Conservation (phyloP, 306 rosid genomes). For the Lathyrus tuberosus region DNA sequence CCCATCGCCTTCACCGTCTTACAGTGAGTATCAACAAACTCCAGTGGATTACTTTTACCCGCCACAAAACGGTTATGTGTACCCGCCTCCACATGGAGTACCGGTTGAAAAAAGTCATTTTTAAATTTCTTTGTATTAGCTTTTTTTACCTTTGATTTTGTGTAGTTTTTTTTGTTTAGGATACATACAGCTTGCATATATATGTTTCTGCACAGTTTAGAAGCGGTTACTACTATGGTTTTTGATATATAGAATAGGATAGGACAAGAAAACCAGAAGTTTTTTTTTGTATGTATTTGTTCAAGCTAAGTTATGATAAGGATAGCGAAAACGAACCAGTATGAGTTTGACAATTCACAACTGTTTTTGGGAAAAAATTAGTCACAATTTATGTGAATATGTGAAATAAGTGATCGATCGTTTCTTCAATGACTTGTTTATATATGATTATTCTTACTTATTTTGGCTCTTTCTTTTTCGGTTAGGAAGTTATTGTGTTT, state of each 20-base stretch:
- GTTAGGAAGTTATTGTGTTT: too few species aligned
- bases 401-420: too few species aligned
- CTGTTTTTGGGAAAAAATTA: not conserved
- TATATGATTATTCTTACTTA: not conserved
- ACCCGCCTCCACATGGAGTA: constrained; percentile 9
- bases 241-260: too few species aligned
- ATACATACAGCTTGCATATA: not conserved
- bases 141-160: not conserved
- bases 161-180: not conserved
- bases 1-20: not conserved
- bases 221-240: too few species aligned
- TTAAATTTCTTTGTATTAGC: not conserved
- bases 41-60: constrained; percentile 19
- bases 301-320: not conserved
- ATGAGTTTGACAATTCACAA: not conserved
- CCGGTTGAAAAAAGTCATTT: constrained; percentile 30
- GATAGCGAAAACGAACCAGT: too few species aligned
- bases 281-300: not conserved
- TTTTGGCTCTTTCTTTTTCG: too few species aligned
- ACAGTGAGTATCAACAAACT: constrained; percentile 24
- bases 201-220: not conserved
- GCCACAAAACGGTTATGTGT: constrained; percentile 13
- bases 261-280: not conserved
- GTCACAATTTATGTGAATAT: too few species aligned
- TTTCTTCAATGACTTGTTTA: too few species aligned